Conservation (phyloP, 345 rosid species). For the Crucihimalaya himalaica region DNA sequence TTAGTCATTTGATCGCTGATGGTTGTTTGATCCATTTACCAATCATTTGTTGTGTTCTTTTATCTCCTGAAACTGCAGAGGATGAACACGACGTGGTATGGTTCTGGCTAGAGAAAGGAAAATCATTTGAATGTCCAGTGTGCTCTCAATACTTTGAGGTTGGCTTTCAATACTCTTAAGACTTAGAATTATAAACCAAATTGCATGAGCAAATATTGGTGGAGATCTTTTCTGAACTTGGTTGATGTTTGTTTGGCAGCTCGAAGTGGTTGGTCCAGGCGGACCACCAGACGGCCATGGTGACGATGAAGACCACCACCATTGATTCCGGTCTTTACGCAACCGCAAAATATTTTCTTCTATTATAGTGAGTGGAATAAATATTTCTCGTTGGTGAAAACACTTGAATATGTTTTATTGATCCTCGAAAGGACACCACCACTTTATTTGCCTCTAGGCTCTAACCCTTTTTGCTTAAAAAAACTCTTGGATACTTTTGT, state of each 20-base stretch:
- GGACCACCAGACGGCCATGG: constrained; percentile 78
- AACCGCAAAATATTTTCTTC: neutral
- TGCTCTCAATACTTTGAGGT: constrained; percentile 81
- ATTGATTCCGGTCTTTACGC: constrained; percentile 10
- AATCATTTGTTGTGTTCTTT: neutral
- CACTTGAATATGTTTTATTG: constrained; percentile 2
- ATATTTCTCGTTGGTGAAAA: constrained; percentile 10
- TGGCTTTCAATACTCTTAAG: neutral
- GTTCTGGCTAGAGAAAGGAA: constrained; percentile 94
- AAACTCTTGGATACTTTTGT: neutral
- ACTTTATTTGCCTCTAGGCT: constrained; percentile 5
- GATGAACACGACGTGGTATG: constrained; percentile 92
- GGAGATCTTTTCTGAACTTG: neutral
- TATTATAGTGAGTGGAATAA: constrained; percentile 13
- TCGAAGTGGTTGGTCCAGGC: constrained; percentile 86
- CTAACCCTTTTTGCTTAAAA: constrained; percentile 5
- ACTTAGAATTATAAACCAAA: neutral
- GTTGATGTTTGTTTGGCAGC: constrained; percentile 30
- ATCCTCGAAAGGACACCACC: constrained; percentile 1
- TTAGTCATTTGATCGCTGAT: neutral
- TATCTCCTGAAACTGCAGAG: constrained; percentile 45
- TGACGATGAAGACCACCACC: constrained; percentile 40
- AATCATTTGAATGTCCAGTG: constrained; percentile 78
- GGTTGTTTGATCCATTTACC: neutral
- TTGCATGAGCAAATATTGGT: neutral